A percentile compares a stretch with the other conserved stretches of the same genome.
These are phyloP conservation scores for Pyrus betulifolia DNA, from an alignment of 306 rosid genomes.

Conservation along the genomic window DNA sequence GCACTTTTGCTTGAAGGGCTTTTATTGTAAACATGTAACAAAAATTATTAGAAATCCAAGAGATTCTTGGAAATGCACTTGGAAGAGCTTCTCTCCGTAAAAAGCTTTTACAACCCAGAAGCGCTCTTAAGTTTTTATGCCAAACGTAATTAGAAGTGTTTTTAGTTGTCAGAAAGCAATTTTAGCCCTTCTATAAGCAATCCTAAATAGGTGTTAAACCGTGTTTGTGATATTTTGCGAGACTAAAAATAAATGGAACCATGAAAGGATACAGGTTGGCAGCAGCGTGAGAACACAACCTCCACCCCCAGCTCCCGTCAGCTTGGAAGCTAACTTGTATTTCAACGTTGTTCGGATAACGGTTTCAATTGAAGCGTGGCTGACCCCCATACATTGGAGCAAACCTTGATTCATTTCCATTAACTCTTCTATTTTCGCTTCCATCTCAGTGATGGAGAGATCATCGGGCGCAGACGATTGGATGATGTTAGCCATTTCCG, in stretches of 20 bases:
- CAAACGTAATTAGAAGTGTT: too few species aligned
- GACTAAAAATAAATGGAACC: background rate
- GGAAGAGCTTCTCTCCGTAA: background rate
- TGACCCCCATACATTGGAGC: constrained; percentile 91
- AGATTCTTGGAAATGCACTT: background rate
- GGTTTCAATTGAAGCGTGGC: constrained; percentile 82
- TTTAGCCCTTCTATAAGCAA: too few species aligned
- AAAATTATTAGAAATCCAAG: too few species aligned
- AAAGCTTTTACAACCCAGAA: background rate
- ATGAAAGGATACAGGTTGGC: constrained; percentile 79
- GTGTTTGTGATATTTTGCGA: background rate
- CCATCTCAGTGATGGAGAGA: constrained; percentile 56
- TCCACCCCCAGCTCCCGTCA: constrained; percentile 99
- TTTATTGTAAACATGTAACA: too few species aligned
- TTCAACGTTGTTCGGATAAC: constrained; percentile 78
- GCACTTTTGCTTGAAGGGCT: too few species aligned
- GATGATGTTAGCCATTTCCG: constrained; percentile 56
- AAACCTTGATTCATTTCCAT: constrained; percentile 98
- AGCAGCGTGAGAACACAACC: constrained; percentile 94
- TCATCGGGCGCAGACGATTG: constrained; percentile 57
- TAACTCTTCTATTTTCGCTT: constrained; percentile 71
- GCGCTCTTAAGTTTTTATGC: too few species aligned
- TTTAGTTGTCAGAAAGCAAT: background rate
- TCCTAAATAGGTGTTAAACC: too few species aligned
- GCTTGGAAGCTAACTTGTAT: constrained; percentile 75